phyloP scores from a whole-genome alignment of 1,139 yeast species.

The Nematodospora anomalae region DNA sequence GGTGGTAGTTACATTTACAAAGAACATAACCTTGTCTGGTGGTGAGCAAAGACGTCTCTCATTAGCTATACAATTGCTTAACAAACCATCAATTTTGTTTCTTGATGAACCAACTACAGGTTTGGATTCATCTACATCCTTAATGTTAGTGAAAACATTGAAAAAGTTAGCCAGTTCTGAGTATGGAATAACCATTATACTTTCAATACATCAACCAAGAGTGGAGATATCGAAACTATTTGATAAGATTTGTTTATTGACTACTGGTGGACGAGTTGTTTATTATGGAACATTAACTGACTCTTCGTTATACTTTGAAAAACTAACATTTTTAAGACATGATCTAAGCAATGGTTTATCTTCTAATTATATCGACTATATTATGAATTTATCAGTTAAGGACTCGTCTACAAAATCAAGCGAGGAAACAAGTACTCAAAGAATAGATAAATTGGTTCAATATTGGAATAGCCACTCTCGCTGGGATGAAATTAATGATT shows the following conservation, averaged over 20 bases:
- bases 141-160: conserved; percentile 61
- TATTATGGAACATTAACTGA: conserved; percentile 53
- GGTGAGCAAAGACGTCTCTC: conserved; percentile 82
- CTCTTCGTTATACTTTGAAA: conserved; percentile 48
- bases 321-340: conserved; percentile 1
- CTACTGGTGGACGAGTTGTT: conserved; percentile 65
- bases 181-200: conserved; percentile 65
- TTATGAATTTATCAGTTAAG: conserved; percentile 69
- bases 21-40: conserved; percentile 65
- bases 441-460: conserved; percentile 43
- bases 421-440: conserved; percentile 39
- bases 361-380: conserved; percentile 53
- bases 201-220: conserved; percentile 85
- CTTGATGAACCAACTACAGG: conserved; percentile 93
- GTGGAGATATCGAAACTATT: conserved; percentile 68
- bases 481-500: not conserved
- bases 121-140: conserved; percentile 76
- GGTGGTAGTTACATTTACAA: conserved; percentile 16
- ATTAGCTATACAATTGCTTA: conserved; percentile 73
- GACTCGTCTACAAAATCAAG: conserved; percentile 46
- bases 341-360: conserved; percentile 1
- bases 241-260: conserved; percentile 69
- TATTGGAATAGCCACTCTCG: conserved; percentile 42
- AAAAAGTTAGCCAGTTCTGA: conserved; percentile 50
- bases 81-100: conserved; percentile 74